phyloP scores from a whole-genome alignment of 2,329 filamentous ascomycete species.

The Claviceps sorghi region DNA sequence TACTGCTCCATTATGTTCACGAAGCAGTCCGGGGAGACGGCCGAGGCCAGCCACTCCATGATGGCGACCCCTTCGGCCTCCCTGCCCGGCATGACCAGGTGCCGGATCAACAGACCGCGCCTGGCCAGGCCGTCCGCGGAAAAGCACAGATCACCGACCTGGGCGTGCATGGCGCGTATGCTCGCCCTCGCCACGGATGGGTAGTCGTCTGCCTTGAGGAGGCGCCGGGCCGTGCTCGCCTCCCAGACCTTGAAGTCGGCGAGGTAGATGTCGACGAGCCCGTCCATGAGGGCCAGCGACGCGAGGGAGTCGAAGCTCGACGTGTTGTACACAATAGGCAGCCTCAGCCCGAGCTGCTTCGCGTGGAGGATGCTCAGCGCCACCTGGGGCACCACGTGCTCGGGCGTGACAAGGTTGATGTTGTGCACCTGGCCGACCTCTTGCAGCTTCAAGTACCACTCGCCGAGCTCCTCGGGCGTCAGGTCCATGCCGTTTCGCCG shows the following conservation, averaged over 20 bases:
- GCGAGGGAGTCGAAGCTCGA: constrained; percentile 65
- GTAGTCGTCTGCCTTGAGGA: constrained; percentile 70
- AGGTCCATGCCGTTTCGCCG: constrained; percentile 68
- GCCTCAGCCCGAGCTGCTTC: constrained; percentile 48
- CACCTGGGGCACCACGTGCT: constrained; percentile 77
- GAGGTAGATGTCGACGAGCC: constrained; percentile 74
- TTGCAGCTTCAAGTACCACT: constrained; percentile 75
- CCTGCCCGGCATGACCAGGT: constrained; percentile 74
- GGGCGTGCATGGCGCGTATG: constrained; percentile 63
- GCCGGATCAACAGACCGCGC: constrained; percentile 58
- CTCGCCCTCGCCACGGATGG: constrained; percentile 58
- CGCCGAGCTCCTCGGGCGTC: constrained; percentile 61
- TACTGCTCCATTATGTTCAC: constrained; percentile 88
- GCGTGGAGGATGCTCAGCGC: constrained; percentile 63
- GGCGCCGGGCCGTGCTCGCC: constrained; percentile 45
- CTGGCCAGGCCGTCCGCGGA: constrained; percentile 70
- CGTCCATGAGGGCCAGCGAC: constrained; percentile 59
- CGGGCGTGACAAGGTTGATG: constrained; percentile 76
- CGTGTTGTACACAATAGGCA: constrained; percentile 77
- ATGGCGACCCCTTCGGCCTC: constrained; percentile 61
- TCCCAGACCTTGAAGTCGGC: constrained; percentile 80
- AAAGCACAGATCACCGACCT: constrained; percentile 74
- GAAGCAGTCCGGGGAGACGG: constrained; percentile 62
- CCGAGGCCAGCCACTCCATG: constrained; percentile 58
- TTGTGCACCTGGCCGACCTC: constrained; percentile 72